Percentiles rank a stretch among this genome's conserved stretches.
These are phyloP conservation scores for Nicotiana undulata DNA, from an alignment of 257 asterid species.

Conservation along the genomic window DNA sequence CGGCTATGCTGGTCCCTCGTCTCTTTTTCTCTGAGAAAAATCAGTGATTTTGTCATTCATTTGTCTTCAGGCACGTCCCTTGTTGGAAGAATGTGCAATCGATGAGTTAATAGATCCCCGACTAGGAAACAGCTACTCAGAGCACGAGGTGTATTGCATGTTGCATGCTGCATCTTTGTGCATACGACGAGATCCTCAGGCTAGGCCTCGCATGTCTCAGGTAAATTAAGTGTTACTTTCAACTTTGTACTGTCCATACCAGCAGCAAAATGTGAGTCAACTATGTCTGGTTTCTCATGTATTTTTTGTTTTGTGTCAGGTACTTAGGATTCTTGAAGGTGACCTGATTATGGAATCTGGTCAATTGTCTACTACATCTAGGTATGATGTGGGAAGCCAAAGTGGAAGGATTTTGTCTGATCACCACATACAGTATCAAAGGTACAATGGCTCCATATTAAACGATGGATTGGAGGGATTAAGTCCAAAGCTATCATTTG, in stretches of 20 bases:
- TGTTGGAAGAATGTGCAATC: conserved; percentile 46
- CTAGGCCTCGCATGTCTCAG: conserved; percentile 80
- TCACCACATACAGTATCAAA: conserved; percentile 30
- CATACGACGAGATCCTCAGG: conserved; percentile 53
- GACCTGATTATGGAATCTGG: conserved; percentile 54
- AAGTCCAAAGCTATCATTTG: conserved; percentile 39
- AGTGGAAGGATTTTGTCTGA: conserved; percentile 51
- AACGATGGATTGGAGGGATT: conserved; percentile 32
- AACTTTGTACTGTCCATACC: not conserved
- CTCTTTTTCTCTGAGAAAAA: too few relatives aligned
- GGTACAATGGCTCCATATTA: conserved; percentile 19
- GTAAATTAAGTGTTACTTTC: conserved; percentile 20
- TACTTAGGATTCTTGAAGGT: conserved; percentile 80
- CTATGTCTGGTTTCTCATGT: not conserved
- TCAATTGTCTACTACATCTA: conserved; percentile 32
- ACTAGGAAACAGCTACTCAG: conserved; percentile 26
- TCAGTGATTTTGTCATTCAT: not conserved
- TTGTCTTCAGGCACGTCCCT: conserved; percentile 50
- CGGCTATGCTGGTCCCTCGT: not conserved
- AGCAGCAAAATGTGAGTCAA: not conserved
- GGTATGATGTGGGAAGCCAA: conserved; percentile 52
- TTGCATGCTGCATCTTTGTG: conserved; percentile 68
- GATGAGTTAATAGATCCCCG: conserved; percentile 53
- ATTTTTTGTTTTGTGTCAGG: conserved; percentile 26
- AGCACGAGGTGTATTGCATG: conserved; percentile 52